Conservation (phyloP, 768 basidiomycete genomes). For the Fomitopsis serialis region DNA sequence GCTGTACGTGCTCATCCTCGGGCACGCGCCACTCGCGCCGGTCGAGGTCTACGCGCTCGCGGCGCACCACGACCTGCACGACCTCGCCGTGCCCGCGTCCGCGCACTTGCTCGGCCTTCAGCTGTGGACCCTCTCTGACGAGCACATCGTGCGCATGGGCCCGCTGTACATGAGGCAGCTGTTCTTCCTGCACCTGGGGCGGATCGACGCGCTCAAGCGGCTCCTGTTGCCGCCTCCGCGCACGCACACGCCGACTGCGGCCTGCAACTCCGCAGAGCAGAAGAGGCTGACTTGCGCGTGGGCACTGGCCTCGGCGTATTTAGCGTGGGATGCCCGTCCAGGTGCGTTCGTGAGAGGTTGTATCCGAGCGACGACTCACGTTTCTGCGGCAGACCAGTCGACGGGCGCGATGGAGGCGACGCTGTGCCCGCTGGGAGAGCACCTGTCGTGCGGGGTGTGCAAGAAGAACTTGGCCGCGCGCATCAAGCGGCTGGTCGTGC, state of each 20-base stretch:
- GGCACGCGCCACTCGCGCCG: conserved; percentile 62
- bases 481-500: conserved; percentile 61
- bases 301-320: conserved; percentile 78
- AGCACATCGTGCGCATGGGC: conserved; percentile 63
- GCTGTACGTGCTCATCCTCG: conserved; percentile 55
- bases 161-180: conserved; percentile 74
- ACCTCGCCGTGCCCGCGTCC: conserved; percentile 71
- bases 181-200: conserved; percentile 81
- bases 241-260: conserved; percentile 63
- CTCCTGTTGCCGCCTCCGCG: conserved; percentile 70
- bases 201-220: conserved; percentile 76
- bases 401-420: conserved; percentile 68
- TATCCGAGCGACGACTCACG: neutral
- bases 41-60: conserved; percentile 72
- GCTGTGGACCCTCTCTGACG: conserved; percentile 64
- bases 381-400: conserved; percentile 52
- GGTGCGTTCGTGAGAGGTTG: conserved; percentile 38
- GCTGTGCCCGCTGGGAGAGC: conserved; percentile 64
- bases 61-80: conserved; percentile 58
- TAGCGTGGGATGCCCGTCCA: conserved; percentile 80
- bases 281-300: conserved; percentile 77
- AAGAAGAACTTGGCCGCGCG: conserved; percentile 56
- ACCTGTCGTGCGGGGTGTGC: conserved; percentile 67
- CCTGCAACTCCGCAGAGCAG: conserved; percentile 70
- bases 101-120: conserved; percentile 70